Conservation (phyloP, 2,329 filamentous ascomycete species). For the Domatiomyces globalis region DNA sequence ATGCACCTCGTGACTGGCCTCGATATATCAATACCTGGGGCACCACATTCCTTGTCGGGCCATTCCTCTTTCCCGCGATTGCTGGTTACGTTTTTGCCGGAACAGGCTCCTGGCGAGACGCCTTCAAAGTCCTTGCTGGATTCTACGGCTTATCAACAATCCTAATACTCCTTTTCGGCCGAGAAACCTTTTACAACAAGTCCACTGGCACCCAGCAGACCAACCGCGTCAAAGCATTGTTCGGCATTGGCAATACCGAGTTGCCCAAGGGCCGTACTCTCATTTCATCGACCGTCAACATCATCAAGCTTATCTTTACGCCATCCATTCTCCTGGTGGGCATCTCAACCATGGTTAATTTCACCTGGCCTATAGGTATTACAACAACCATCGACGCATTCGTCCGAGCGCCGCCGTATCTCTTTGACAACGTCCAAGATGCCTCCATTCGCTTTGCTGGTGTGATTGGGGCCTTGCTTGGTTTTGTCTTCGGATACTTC, state of each 20-base stretch:
- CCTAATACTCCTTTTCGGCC: slow-evolving; percentile 23
- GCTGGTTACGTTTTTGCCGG: slow-evolving; percentile 26
- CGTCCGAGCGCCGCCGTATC: slow-evolving; percentile 23
- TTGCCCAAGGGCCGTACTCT: slow-evolving; percentile 20
- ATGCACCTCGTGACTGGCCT: slow-evolving; percentile 22
- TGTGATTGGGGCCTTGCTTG: slow-evolving; percentile 23
- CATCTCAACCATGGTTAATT: slow-evolving; percentile 24
- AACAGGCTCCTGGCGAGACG: slow-evolving; percentile 21
- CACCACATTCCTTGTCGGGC: slow-evolving; percentile 26
- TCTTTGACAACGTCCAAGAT: slow-evolving; percentile 24
- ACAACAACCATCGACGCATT: slow-evolving; percentile 25
- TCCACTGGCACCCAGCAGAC: slow-evolving; percentile 4
- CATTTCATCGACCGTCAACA: slow-evolving; percentile 18
- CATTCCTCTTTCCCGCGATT: slow-evolving; percentile 25
- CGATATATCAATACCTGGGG: slow-evolving; percentile 29
- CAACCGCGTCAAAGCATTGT: slow-evolving; percentile 18
- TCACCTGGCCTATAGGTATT: slow-evolving; percentile 28
- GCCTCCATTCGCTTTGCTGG: slow-evolving; percentile 26
- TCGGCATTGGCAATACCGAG: slow-evolving; percentile 22
- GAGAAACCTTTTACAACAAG: slow-evolving; percentile 23
- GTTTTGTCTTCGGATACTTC: slow-evolving; percentile 23
- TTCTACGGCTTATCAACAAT: slow-evolving; percentile 25
- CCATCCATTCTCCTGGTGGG: slow-evolving; percentile 6
- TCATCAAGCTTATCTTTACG: slow-evolving; percentile 20
- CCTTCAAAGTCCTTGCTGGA: slow-evolving; percentile 24